Evolutionary conservation across 441 rosid species (phyloP), one percentile per base, ranked within the genome.

Genomic region (Geranium incanum): DNA sequence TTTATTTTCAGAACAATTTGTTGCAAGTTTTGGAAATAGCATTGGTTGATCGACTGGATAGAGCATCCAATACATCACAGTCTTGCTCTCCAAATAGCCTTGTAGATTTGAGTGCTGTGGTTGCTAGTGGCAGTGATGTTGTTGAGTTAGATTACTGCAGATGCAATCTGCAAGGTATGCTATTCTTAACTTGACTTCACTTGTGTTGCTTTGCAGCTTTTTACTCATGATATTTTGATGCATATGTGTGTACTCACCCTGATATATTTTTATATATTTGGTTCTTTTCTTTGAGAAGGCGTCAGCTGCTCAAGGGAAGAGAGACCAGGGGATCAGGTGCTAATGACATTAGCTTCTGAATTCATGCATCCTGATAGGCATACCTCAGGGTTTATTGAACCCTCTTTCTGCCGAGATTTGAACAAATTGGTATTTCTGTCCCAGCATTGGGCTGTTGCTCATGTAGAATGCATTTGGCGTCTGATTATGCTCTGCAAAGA

Each of bases 391-490:
- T 82, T 74, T 37, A 72, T 60, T 70, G 84, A 81, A 66, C 78
- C 88, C 71, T 48, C 81, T 74, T 72, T 77, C 68, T 84, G 74
- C 72, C 86, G 82, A 75, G 88, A 88, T 82, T 72, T 75, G 79
- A 84, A 86, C 76, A 85, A 79, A 72, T 81, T 91, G 78, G 81
- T 83, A 71, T 89, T 87, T 78, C 78, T 89, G 60, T 86, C 83
- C 70, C 98, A 88, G 78, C 99, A 92, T 75, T 92, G 95, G 88
- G 97, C 97, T 68, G 83, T 89, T 81, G 86, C 84, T 76, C 99
- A 96, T 72, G 76, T 87, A 65, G 86, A 82, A 71, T 88, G 87
- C 72, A 80, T 89, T 68, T 79, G 74, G 74, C 88, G 97, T 75
- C 87, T 96, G 66, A 76, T 94, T 76, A 76, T 81, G 65, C 81